Evolutionary conservation across 805 yeast species (phyloP).

Genomic region (Ogataea thermomethanolica): DNA sequence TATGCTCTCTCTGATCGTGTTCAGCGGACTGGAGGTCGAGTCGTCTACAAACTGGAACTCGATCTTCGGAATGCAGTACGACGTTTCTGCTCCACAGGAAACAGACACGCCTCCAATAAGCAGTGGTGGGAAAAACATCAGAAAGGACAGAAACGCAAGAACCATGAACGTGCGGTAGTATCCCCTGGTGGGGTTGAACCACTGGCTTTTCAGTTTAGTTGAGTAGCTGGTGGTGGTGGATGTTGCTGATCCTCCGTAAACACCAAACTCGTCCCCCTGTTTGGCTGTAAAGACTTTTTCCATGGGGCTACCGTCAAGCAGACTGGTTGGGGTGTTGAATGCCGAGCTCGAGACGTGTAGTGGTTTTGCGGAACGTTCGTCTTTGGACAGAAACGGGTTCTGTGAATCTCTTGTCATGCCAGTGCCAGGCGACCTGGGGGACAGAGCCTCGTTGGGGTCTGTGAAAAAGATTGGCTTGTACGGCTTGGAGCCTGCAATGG

Average conservation of each 20-base stretch:
- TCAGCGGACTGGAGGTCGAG: conserved; percentile 34
- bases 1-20: conserved; percentile 40
- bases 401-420: conserved; percentile 6
- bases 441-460: conserved; percentile 18
- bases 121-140: conserved; percentile 27
- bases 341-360: conserved; percentile 7
- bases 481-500: conserved; percentile 12
- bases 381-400: conserved; percentile 17
- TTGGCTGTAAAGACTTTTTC: conserved; percentile 10
- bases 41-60: conserved; percentile 39
- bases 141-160: conserved; percentile 19
- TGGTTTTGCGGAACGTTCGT: conserved; percentile 6
- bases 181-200: conserved; percentile 12
- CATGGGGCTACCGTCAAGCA: conserved; percentile 6
- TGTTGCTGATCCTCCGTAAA: not conserved
- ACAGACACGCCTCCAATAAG: conserved; percentile 20
- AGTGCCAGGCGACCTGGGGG: conserved; percentile 10
- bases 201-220: conserved; percentile 3
- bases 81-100: conserved; percentile 33
- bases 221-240: conserved; percentile 8
- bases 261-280: conserved; percentile 5
- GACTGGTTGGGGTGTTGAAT: conserved; percentile 6
- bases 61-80: conserved; percentile 42
- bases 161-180: conserved; percentile 24
- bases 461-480: conserved; percentile 22